phyloP scores from a whole-genome alignment of 2,329 filamentous ascomycete species.

The Nemania sp. region DNA sequence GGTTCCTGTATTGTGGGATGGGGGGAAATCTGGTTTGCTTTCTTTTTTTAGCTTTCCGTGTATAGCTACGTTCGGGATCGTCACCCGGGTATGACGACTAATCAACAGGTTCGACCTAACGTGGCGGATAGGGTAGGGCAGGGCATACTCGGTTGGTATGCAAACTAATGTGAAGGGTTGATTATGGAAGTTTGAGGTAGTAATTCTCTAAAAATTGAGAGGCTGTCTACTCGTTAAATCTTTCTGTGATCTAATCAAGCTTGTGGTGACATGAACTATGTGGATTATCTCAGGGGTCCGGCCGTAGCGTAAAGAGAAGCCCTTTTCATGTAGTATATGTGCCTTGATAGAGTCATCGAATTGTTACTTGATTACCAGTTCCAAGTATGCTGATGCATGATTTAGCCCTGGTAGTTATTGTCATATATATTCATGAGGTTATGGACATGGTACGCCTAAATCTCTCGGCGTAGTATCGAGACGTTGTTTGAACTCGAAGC shows the following conservation, averaged over 20 bases:
- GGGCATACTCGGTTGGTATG: not conserved
- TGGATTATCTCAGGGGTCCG: too few species aligned
- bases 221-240: not conserved
- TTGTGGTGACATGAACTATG: not conserved
- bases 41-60: not conserved
- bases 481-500: not conserved
- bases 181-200: not conserved
- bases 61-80: not conserved
- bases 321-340: too few species aligned
- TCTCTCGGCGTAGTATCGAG: not conserved
- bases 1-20: not conserved
- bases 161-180: not conserved
- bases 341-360: too few species aligned
- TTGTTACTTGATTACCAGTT: too few species aligned
- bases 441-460: not conserved
- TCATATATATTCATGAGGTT: conserved; percentile 1
- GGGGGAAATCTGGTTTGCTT: not conserved
- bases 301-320: too few species aligned
- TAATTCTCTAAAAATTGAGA: not conserved
- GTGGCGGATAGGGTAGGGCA: not conserved
- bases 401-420: not conserved
- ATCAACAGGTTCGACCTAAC: not conserved
- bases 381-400: too few species aligned
- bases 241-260: not conserved
- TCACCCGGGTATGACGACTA: not conserved